Base-by-base conservation (phyloP, 257 asterid genomes). In the Catharanthus roseus region DNA sequence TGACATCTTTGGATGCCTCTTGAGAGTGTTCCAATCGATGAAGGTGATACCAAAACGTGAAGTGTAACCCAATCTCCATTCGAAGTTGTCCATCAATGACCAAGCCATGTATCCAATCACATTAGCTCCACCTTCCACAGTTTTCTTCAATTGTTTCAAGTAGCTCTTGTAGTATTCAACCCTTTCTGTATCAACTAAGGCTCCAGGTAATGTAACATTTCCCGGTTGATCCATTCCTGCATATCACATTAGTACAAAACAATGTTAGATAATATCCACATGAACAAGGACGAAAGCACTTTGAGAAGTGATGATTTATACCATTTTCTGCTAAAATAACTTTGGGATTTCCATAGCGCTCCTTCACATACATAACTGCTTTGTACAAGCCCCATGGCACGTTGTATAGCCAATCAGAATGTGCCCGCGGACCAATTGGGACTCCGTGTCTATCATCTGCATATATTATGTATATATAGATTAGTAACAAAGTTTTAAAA, bases 181-280 rank as follows among this genome's bases (percentile, higher is more conserved):
- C 77, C 98, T 85, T 60, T 54, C 45, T 0, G 83, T 82, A 75
- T 93, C 98, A 18, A 85, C 57, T 72, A 93, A 64, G 8, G 84
- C 97, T 38, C 64, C 73, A 6, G 92, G 84, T 21, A 89, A 85
- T 4, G 92, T 89, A 13, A 83, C 72, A 69, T 91, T 84, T 1
- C 97, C 96, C 0, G 89, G 83, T 28, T 90, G 91, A 77, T 93
- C 98, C 96, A 89, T 91, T n/a, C 98, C 98, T 92, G 75, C 42
- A 68, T 24, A 51, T 33, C 29, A 57, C 53, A 24, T 19, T 53
- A 9, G 13, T 10, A 10, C 13, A 45, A 18, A 28, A n/a, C 5
- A 42, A 9, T 33, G 0, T 34, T 44, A 47, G 1, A 45, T 36
- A 47, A 21, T 31, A 21, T 23, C 28, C 1, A 9, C 2, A 15